A percentile compares a stretch with the other conserved stretches of the same genome.
These are phyloP conservation scores for Dioszegia crocea DNA, from an alignment of 768 basidiomycete genomes.

Conservation along the genomic window DNA sequence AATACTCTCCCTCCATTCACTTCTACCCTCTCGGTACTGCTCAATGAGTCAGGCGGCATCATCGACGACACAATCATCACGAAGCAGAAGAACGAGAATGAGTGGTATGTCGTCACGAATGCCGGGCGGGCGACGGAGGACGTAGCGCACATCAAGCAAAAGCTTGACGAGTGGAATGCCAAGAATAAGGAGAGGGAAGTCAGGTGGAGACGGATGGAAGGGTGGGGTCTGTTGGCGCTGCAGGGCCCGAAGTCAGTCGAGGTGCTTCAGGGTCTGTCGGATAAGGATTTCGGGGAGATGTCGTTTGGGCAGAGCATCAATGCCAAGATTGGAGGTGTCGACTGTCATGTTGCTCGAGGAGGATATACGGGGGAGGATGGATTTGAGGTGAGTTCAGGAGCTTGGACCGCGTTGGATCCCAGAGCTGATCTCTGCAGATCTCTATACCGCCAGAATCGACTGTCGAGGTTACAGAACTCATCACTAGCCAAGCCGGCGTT, in stretches of 20 bases:
- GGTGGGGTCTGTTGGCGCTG: conserved; percentile 82
- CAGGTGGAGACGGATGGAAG: conserved; percentile 72
- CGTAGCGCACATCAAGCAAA: conserved; percentile 67
- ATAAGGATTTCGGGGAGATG: conserved; percentile 61
- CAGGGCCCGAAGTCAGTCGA: conserved; percentile 84
- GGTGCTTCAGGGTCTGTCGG: conserved; percentile 67
- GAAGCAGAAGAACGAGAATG: conserved; percentile 58
- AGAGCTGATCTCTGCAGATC: conserved; percentile 55
- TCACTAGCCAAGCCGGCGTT: conserved; percentile 63
- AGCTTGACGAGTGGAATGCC: conserved; percentile 73
- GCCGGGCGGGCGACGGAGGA: conserved; percentile 81
- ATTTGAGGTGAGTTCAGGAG: conserved; percentile 65
- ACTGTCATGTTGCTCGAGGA: conserved; percentile 82
- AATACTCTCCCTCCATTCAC: conserved; percentile 63
- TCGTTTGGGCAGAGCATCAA: conserved; percentile 82
- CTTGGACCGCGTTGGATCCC: too few species aligned
- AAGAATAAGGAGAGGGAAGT: conserved; percentile 57
- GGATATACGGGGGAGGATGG: conserved; percentile 99
- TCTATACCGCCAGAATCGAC: conserved; percentile 79
- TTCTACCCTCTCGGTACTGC: conserved; percentile 80
- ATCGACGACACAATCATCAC: conserved; percentile 88
- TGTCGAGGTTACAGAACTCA: conserved; percentile 62
- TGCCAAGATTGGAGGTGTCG: conserved; percentile 65
- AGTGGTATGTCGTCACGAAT: conserved; percentile 94
- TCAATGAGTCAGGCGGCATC: conserved; percentile 87